Conservation (phyloP, 441 rosid genomes). For the Lepidium campestre region DNA sequence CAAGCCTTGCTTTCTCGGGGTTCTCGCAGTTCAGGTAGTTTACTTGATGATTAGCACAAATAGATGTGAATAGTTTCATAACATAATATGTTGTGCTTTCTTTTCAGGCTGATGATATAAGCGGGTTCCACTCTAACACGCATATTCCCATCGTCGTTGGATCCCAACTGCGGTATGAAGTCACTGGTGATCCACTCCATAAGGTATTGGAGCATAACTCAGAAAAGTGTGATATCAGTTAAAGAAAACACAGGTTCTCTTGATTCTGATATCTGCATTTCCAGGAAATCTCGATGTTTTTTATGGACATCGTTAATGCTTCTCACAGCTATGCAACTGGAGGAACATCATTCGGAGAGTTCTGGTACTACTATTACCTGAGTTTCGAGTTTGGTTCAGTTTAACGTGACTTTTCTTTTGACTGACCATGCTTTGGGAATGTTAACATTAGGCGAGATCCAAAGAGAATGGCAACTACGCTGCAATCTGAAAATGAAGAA, state of each 20-base stretch:
- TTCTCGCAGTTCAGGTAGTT: conserved; percentile 48
- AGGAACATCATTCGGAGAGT: conserved; percentile 74
- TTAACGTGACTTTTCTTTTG: background rate
- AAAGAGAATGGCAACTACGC: conserved; percentile 64
- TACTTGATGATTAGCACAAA: background rate
- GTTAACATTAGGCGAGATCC: conserved; percentile 56
- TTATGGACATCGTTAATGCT: conserved; percentile 83
- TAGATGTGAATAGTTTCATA: background rate
- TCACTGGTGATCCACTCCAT: conserved; percentile 82
- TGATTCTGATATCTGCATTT: conserved; percentile 14
- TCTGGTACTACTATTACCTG: conserved; percentile 52
- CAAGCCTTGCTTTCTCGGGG: conserved; percentile 96
- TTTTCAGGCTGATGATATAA: conserved; percentile 76
- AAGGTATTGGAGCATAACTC: conserved; percentile 41
- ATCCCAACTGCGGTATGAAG: conserved; percentile 82
- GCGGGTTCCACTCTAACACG: conserved; percentile 87
- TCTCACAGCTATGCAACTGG: conserved; percentile 92
- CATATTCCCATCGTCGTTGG: conserved; percentile 88
- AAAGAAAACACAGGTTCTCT: background rate
- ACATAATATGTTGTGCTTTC: background rate
- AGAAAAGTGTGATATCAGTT: background rate
- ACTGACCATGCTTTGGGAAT: background rate
- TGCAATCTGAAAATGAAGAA: conserved; percentile 72
- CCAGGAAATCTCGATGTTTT: conserved; percentile 67
- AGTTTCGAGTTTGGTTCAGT: conserved; percentile 1